Base-by-base conservation (phyloP, 345 rosid genomes). In the Erysimum cheiranthoides region DNA sequence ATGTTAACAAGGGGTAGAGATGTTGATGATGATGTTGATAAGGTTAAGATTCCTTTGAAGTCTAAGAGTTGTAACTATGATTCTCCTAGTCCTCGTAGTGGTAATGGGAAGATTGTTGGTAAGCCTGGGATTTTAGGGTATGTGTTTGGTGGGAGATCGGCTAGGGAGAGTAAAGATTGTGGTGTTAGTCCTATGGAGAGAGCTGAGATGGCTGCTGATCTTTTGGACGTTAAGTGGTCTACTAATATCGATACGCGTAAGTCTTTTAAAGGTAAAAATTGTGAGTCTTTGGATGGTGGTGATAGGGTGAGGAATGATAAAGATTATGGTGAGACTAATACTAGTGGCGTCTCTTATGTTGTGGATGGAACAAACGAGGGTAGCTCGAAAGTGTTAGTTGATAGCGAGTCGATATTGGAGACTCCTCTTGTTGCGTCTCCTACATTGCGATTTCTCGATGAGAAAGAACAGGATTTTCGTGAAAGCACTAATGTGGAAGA, bases 171-270 rank as follows among this genome's bases (percentile, higher is more conserved):
- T 30, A 30, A 21, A 67, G 85, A 82, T 62, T 82, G 34, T 77
- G 82, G 67, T 17, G 65, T 84, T 39, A 85, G 70, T 70, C 86
- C 95, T 6, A 73, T 88, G 84, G 96, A 95, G 73, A 61, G 93
- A 28, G 99, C 99, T 16, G 94, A 95, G 82, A 74, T 89, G 43
- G 97, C 97, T 17, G 96, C 97, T 73, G 81, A 95, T 61, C 87
- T 92, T 2, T 87, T 95, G 87, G 97, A 95, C 57, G 75, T 89
- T 69, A 85, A 82, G 53, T 95, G 99, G 99, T 90, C 99, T 56
- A 92, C 97, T 16, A 86, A 81, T 83, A 82, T 92, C 12, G 78
- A 85, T 61, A 78, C 89, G 18, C 70, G 70, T 64, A 83, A 64
- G 71, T 18, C 54, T 18, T n/a, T 63, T 13, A 86, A 86, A 82